Evolutionary conservation across 441 rosid genomes (phyloP).

Genomic region (Euphorbia schlechtendalii): DNA sequence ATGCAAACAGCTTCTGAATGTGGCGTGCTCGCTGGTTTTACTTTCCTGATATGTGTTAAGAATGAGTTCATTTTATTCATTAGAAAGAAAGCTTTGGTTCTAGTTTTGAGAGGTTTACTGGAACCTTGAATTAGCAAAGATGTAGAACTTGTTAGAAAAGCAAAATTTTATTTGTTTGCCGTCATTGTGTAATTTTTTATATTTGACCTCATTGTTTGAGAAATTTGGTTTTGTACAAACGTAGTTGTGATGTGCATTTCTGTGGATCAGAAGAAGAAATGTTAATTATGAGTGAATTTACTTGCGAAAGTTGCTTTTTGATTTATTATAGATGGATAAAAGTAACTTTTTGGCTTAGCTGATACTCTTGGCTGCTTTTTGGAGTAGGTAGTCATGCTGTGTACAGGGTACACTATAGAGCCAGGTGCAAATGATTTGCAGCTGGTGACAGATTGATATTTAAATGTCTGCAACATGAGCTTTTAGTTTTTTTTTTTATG

Average conservation of each 20-base stretch:
- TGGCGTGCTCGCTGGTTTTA: neutral
- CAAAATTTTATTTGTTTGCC: neutral
- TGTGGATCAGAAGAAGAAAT: neutral
- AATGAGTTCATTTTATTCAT: neutral
- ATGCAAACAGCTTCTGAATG: too few relatives aligned
- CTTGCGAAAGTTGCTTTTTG: neutral
- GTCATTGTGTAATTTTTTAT: neutral
- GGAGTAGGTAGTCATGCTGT: neutral
- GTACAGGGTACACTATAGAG: neutral
- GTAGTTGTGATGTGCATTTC: neutral
- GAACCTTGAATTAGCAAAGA: neutral
- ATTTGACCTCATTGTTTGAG: neutral
- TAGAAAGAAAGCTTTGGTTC: neutral
- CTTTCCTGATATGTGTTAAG: neutral
- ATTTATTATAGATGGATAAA: neutral
- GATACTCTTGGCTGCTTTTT: neutral
- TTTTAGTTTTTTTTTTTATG: too few relatives aligned
- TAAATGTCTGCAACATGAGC: neutral
- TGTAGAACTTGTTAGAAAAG: neutral
- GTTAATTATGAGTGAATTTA: neutral
- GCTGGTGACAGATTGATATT: neutral
- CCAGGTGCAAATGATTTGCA: neutral
- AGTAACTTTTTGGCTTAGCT: neutral
- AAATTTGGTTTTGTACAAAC: neutral
- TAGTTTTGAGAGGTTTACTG: constrained; percentile 5